Evolutionary conservation across 768 basidiomycete species (phyloP), one percentile per base, ranked within the genome.

Genomic region (Mycena kentingensis): DNA sequence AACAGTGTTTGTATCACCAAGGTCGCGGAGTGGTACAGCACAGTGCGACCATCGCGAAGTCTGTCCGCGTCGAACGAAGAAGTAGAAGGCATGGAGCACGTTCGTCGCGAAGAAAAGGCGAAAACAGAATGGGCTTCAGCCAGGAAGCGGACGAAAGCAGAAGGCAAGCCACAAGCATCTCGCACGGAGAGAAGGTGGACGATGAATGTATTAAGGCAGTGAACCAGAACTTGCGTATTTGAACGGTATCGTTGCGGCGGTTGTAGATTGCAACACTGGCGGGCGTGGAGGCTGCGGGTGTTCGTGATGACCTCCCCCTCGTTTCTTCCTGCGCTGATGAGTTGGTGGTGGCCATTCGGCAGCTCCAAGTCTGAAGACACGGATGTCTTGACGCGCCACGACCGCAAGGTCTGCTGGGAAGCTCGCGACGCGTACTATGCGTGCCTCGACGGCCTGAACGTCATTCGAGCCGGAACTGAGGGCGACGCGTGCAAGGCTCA

Each of bases 401-500:
- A 90, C 60, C 81, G 95, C 6, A 74, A 86, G 57, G 78, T 78
- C 52, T 98, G 95, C 71, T 98, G 94, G 94, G 85, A 88, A 27
- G 70, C 74, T 18, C 75, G 94, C 49, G 93, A 98, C 67, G 74
- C 75, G 3, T 97, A 96, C 67, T 97, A 93, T 66, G 71, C 75
- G 3, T 98, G 95, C 68, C 76, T 98, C 41, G 91, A 95, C 68
- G 70, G 70, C 34, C 77, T 71, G 10, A 77, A 77, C 29, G 80
- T 95, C 16, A 72, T 88, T 27, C 86, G 87, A 56, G 81, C 92
- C 0, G 92, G 92, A 8, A 70, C 71, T 6, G 86, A 88, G 58
- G 90, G 89, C 57, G 72, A 61, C 31, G 74, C 76, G 10, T 98
- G 94, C 63, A 63, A 73, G 3, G 61, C 67, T 12, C 77, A 89